These are phyloP conservation scores for Bipolaris zeicola DNA, from an alignment of 2,329 filamentous ascomycete species.

Conservation along the genomic window DNA sequence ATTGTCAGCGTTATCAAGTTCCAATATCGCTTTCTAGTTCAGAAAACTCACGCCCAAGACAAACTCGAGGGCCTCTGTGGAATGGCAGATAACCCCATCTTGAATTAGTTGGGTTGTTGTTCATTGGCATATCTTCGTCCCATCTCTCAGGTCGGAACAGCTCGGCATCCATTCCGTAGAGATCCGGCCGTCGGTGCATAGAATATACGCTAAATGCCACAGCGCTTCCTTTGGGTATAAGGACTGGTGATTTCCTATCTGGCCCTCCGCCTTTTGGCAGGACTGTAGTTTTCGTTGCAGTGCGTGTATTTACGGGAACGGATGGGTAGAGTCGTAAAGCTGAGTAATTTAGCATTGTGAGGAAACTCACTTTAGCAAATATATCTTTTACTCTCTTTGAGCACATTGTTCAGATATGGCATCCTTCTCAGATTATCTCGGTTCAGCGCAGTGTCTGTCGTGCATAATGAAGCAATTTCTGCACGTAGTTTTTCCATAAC, in stretches of 20 bases:
- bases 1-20: background rate
- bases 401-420: no score
- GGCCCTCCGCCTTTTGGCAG: constrained; percentile 22
- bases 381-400: no score
- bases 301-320: no score
- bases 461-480: no score
- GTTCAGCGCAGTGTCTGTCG: no score
- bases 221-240: constrained; percentile 29
- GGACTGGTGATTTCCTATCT: constrained; percentile 33
- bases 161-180: constrained; percentile 28
- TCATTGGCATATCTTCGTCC: constrained; percentile 27
- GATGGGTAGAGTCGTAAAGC: no score
- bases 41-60: constrained; percentile 25
- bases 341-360: no score
- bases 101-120: constrained; percentile 18
- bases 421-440: no score
- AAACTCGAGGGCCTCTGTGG: constrained; percentile 25
- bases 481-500: no score
- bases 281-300: no score
- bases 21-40: background rate
- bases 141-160: constrained; percentile 22
- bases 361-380: no score
- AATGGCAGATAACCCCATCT: constrained; percentile 34
- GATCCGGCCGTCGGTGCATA: constrained; percentile 24
- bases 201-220: constrained; percentile 28